Evolutionary conservation across 1,284 basidiomycete species (phyloP).

Genomic region (Cystobasidium sp.): DNA sequence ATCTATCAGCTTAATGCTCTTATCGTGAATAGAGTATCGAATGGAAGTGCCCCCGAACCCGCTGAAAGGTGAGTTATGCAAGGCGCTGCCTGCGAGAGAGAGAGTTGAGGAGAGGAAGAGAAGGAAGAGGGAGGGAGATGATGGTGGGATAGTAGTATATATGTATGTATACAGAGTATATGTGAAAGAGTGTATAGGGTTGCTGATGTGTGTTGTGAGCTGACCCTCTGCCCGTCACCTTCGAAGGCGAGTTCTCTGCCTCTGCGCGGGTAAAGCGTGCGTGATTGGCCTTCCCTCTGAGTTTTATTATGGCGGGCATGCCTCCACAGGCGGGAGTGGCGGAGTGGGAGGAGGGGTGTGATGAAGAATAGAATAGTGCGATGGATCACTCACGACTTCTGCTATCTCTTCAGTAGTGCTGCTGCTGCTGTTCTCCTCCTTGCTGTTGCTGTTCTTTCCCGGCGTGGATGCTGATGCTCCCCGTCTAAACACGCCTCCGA

Average conservation of each 20-base stretch:
- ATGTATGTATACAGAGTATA: background rate
- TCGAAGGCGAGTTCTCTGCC: slow-evolving; percentile 2
- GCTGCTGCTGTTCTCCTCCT: background rate
- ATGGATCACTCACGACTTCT: slow-evolving; percentile 3
- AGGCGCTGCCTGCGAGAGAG: background rate
- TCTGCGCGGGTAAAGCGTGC: slow-evolving; percentile 3
- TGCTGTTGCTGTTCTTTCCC: background rate
- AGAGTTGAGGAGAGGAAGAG: slow-evolving; percentile 4
- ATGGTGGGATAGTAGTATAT: background rate
- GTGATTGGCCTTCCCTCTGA: slow-evolving; percentile 31
- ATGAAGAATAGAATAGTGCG: background rate
- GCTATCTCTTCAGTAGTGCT: slow-evolving; percentile 9
- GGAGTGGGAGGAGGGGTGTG: background rate
- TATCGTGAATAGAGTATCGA: no score
- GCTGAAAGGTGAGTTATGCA: background rate
- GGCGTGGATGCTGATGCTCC: slow-evolving; percentile 18
- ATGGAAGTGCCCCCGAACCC: background rate
- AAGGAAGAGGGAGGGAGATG: background rate
- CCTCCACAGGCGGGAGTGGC: background rate
- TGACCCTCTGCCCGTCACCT: background rate
- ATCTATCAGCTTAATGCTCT: no score
- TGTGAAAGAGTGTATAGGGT: background rate
- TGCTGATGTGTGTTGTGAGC: background rate
- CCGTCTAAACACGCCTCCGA: slow-evolving; percentile 9
- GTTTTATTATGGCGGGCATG: background rate